Base-by-base conservation (phyloP, 2,329 filamentous ascomycete genomes). In the Exophiala bonariae region DNA sequence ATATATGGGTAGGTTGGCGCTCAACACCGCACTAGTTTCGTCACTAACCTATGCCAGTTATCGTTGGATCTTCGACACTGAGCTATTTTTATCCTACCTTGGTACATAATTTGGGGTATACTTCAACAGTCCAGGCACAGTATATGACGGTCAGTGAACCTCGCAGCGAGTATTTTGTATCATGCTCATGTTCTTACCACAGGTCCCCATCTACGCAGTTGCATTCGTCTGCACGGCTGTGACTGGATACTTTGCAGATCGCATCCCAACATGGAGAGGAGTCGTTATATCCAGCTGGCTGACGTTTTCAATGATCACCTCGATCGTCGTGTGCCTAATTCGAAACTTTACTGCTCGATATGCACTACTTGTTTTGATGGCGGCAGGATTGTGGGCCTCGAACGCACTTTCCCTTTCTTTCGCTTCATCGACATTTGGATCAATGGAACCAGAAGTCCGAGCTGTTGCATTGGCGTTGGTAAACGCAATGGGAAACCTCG, bases 341-440 rank as follows among this genome's bases (percentile, higher is more conserved):
- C 69, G 86, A 63, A 79, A 89, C 63, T 73, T 70, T 1, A 56
- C 77, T 9, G 68, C 87, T 3, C 79, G 95, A 64, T 96, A 95
- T 60, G 86, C 75, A 0, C 86, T 85, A 0, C 76, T 96, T 0
- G 95, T 95, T 72, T 72, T 96, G 22, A 81, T 95, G 40, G 85
- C 87, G 2, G 83, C 83, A 71, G 89, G 89, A 37, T 78, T 81
- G 0, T 96, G 93, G 69, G 83, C 82, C 1, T 87, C 91, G 14
- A 92, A 81, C 55, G 76, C 72, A 1, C 66, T 76, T 2, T 67
- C 72, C 0, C 65, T 82, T 14, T 71, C 75, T 1, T 81, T 75
- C 47, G 75, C 74, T 0, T 75, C 75, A 3, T 73, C 74, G 0
- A 76, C 74, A 0, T 80, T 81, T 56, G 70, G 69, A 1, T 60